Conservation (phyloP, 805 yeast species). For the Diddensiella santjacobensis region DNA sequence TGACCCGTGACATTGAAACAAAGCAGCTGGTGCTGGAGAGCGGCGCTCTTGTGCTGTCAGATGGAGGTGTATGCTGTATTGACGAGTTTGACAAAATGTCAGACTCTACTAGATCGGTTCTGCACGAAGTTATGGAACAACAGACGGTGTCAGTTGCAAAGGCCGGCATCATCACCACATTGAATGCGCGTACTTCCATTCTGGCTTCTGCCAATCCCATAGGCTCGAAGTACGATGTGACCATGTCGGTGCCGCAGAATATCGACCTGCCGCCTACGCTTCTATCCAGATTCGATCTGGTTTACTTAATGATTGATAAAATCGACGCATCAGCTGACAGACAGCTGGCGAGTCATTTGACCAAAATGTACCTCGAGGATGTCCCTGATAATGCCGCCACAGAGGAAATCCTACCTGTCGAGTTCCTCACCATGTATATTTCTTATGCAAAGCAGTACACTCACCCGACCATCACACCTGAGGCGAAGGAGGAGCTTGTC, state of each 20-base stretch:
- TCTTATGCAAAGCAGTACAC: constrained; percentile 88
- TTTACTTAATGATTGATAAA: constrained; percentile 85
- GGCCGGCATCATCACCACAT: constrained; percentile 95
- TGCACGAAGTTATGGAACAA: constrained; percentile 99
- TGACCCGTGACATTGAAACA: constrained; percentile 91
- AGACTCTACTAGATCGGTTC: constrained; percentile 87
- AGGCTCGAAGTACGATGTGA: constrained; percentile 92
- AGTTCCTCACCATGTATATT: constrained; percentile 80
- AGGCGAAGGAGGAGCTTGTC: constrained; percentile 81
- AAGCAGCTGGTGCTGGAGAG: constrained; percentile 89
- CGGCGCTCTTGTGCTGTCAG: constrained; percentile 94
- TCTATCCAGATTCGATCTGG: constrained; percentile 90
- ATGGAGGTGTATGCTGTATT: constrained; percentile 98
- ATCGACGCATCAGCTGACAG: constrained; percentile 85
- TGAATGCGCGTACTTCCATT: constrained; percentile 94
- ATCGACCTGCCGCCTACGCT: constrained; percentile 96
- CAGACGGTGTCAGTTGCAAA: constrained; percentile 97
- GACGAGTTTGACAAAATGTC: constrained; percentile 98
- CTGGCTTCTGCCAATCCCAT: constrained; percentile 97
- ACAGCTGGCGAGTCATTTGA: constrained; percentile 83
- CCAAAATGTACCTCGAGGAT: constrained; percentile 89
- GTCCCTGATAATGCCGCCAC: constrained; percentile 65
- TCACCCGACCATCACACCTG: constrained; percentile 75
- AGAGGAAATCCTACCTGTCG: constrained; percentile 75
- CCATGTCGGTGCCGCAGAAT: constrained; percentile 88